A percentile compares a stretch with the other conserved stretches of the same genome.
phyloP scores from a whole-genome alignment of 129 eudicot species.

The Chrysanthemum lavandulifolium region DNA sequence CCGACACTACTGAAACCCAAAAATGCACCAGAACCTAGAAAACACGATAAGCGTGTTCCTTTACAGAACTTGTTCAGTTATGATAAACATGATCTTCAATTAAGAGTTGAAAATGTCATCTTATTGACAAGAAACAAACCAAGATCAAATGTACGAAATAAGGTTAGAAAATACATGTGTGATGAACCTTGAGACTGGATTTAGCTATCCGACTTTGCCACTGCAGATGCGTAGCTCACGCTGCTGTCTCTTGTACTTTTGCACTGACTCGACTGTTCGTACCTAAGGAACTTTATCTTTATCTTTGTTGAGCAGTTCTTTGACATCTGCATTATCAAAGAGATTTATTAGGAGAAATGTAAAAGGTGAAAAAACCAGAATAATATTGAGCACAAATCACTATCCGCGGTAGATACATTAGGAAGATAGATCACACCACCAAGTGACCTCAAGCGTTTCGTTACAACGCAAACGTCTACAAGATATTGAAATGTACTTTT shows the following conservation, averaged over 20 bases:
- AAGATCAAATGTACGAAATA: constrained; percentile 14
- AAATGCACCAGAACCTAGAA: neutral
- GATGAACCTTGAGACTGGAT: neutral
- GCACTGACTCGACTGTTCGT: constrained; percentile 96
- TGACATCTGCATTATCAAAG: constrained; percentile 52
- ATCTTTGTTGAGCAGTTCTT: constrained; percentile 74
- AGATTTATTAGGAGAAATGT: constrained; percentile 8
- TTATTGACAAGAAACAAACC: constrained; percentile 29
- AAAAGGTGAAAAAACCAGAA: neutral
- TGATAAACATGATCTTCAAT: neutral
- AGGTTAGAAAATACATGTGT: constrained; percentile 16
- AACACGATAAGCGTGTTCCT: neutral
- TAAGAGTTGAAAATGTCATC: constrained; percentile 11
- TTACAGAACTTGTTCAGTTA: constrained; percentile 3
- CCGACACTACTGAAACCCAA: no score
- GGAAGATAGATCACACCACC: no score
- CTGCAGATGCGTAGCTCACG: constrained; percentile 97
- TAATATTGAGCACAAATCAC: no score
- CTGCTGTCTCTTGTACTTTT: constrained; percentile 90
- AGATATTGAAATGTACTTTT: neutral
- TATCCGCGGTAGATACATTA: no score
- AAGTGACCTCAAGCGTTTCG: no score
- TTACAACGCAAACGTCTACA: no score
- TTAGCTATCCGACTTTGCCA: constrained; percentile 57
- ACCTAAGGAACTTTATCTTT: constrained; percentile 73